Conservation (phyloP, 805 yeast species). For the Candida morakotiae region DNA sequence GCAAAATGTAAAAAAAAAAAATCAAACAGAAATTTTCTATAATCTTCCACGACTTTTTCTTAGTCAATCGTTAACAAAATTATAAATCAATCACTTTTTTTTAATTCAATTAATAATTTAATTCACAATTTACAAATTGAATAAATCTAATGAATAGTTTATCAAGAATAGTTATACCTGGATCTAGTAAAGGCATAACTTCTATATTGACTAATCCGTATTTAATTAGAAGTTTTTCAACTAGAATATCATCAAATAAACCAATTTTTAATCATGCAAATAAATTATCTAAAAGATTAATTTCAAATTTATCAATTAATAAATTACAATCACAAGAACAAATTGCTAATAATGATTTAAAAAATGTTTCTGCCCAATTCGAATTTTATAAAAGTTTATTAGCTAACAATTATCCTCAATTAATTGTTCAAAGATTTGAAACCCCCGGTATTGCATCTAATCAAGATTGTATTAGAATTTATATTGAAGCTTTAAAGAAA, state of each 20-base stretch:
- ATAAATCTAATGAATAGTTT: neutral
- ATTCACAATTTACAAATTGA: too few relatives aligned
- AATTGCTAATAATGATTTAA: conserved; percentile 73
- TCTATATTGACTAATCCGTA: neutral
- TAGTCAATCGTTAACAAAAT: neutral
- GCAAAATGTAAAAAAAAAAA: too few relatives aligned
- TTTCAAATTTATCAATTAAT: conserved; percentile 16
- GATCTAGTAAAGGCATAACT: neutral
- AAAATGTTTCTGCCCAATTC: conserved; percentile 72
- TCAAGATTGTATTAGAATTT: conserved; percentile 72
- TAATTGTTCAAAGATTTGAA: conserved; percentile 91
- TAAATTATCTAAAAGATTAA: neutral
- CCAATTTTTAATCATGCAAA: neutral
- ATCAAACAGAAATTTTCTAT: too few relatives aligned
- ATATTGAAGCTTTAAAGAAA: conserved; percentile 75
- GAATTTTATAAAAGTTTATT: conserved; percentile 74
- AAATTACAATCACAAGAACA: conserved; percentile 58
- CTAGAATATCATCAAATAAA: neutral
- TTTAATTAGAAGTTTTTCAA: conserved; percentile 1
- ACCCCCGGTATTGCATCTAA: conserved; percentile 88
- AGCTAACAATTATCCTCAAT: conserved; percentile 86
- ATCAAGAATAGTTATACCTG: conserved; percentile 1
- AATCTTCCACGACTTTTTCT: neutral
- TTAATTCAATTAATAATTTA: neutral
- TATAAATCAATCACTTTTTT: neutral